These are phyloP conservation scores for Akanthomyces muscarius DNA, from an alignment of 2,329 filamentous ascomycete genomes.

Conservation along the genomic window DNA sequence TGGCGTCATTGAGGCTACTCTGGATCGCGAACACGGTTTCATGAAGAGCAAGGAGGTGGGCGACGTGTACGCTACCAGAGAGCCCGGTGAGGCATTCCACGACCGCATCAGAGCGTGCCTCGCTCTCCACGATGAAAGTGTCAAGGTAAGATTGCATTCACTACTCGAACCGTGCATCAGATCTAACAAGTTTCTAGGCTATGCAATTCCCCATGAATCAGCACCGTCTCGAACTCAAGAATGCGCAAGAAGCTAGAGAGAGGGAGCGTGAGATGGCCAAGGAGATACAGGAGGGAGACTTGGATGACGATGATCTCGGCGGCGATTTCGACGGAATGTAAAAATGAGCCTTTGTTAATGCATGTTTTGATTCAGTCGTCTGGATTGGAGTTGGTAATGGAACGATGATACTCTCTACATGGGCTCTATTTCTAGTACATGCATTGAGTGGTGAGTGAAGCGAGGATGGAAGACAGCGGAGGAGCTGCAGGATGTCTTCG, in stretches of 20 bases:
- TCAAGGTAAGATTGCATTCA: constrained; percentile 64
- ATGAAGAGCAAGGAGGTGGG: constrained; percentile 98
- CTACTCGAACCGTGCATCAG: not conserved
- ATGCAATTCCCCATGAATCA: constrained; percentile 99
- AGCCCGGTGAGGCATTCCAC: constrained; percentile 96
- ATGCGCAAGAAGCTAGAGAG: constrained; percentile 95
- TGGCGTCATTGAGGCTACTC: constrained; percentile 90
- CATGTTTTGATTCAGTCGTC: constrained; percentile 6
- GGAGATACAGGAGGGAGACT: constrained; percentile 96
- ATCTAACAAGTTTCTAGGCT: constrained; percentile 51
- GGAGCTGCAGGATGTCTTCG: not conserved
- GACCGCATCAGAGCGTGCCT: constrained; percentile 92
- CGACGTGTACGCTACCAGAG: constrained; percentile 91
- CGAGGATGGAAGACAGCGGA: not conserved
- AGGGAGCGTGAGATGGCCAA: constrained; percentile 95
- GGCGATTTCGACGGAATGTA: constrained; percentile 97
- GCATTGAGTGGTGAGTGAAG: not conserved
- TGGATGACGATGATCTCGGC: constrained; percentile 93
- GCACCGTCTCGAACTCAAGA: constrained; percentile 94
- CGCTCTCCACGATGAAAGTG: constrained; percentile 91
- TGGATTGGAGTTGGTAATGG: not conserved
- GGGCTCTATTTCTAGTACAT: not conserved
- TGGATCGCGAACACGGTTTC: constrained; percentile 91
- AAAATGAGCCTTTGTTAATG: constrained; percentile 24
- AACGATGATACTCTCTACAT: not conserved